A percentile compares a stretch with the other conserved stretches of the same genome.
Conservation (phyloP, 805 yeast species). For the Saccharomycopsis schoenii region DNA sequence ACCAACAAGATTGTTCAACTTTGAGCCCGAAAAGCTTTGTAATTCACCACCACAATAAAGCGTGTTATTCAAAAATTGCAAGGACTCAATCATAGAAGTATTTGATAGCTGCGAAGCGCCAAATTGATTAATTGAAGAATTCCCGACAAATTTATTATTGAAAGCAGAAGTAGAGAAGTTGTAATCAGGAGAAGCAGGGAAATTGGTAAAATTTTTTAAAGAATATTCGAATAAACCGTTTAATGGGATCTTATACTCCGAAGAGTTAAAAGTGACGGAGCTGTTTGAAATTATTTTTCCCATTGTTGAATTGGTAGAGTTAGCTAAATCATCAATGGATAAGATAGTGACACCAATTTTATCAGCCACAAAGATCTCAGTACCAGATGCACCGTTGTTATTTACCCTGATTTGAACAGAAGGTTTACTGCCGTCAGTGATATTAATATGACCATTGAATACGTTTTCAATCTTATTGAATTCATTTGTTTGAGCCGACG, state of each 20-base stretch:
- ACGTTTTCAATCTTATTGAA: constrained; percentile 72
- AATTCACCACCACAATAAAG: constrained; percentile 44
- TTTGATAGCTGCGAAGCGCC: constrained; percentile 28
- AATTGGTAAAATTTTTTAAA: constrained; percentile 52
- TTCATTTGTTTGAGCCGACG: constrained; percentile 66
- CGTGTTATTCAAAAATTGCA: constrained; percentile 29
- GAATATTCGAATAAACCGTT: constrained; percentile 84
- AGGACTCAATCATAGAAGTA: constrained; percentile 27
- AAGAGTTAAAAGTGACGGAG: constrained; percentile 16
- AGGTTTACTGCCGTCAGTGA: constrained; percentile 29
- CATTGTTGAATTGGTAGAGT: constrained; percentile 25
- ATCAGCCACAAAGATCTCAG: constrained; percentile 61
- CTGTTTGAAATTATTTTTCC: constrained; percentile 18
- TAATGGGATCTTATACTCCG: constrained; percentile 29
- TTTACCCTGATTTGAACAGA: constrained; percentile 34
- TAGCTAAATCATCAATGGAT: constrained; percentile 33
- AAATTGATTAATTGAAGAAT: constrained; percentile 35
- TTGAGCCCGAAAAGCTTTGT: constrained; percentile 27
- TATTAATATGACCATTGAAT: constrained; percentile 58
- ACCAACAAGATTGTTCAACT: constrained; percentile 26
- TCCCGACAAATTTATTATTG: constrained; percentile 30
- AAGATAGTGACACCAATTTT: constrained; percentile 43
- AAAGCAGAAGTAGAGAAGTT: constrained; percentile 20
- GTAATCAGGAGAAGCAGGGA: constrained; percentile 30
- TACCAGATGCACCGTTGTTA: constrained; percentile 22